Percentiles rank a stretch among this genome's conserved stretches.
These are phyloP conservation scores for Beauveria sp. DNA, from an alignment of 2,329 filamentous ascomycete genomes.

Conservation along the genomic window DNA sequence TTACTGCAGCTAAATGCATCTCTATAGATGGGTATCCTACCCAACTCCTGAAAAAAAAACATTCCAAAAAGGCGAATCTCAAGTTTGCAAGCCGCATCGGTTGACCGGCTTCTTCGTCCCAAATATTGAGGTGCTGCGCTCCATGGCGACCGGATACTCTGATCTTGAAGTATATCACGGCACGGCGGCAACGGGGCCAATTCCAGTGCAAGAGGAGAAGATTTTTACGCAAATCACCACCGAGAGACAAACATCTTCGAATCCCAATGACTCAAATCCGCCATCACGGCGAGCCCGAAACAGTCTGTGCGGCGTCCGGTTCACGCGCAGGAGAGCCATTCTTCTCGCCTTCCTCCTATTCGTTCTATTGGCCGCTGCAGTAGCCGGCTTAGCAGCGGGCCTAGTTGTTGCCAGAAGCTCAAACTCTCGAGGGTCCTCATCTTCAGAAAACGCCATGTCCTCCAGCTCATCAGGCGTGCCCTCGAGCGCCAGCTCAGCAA, in stretches of 20 bases:
- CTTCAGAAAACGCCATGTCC: neutral
- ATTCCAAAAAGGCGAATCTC: too few species aligned
- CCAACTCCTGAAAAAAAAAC: too few species aligned
- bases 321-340: neutral
- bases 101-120: too few species aligned
- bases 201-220: neutral
- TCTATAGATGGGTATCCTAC: too few species aligned
- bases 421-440: neutral
- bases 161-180: conserved; percentile 8
- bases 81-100: too few species aligned
- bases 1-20: too few species aligned
- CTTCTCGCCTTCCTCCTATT: neutral
- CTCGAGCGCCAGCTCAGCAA: neutral
- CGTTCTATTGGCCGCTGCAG: neutral
- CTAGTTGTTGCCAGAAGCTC: neutral
- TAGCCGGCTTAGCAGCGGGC: neutral
- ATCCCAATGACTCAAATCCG: neutral
- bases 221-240: neutral
- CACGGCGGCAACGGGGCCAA: neutral
- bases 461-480: neutral
- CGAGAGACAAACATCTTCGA: neutral
- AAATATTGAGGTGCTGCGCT: neutral
- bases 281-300: neutral
- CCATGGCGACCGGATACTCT: conserved; percentile 4
- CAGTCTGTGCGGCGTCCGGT: neutral